These are phyloP conservation scores for Elongisporangium senticosum DNA, from an alignment of 352 stramenopile species.

Conservation along the genomic window DNA sequence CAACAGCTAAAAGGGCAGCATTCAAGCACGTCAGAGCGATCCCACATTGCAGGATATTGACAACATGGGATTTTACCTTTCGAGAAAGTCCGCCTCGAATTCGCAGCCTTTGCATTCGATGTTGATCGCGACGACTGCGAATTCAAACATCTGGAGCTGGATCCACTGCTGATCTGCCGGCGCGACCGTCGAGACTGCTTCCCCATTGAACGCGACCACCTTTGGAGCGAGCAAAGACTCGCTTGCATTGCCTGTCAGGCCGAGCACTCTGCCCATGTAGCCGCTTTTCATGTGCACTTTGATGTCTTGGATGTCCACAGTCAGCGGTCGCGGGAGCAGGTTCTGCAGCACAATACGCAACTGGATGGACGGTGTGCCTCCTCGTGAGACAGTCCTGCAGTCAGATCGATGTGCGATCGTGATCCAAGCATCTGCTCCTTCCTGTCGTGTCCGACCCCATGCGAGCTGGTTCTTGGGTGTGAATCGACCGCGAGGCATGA, in stretches of 20 bases:
- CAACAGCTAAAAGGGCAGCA: conserved; percentile 20
- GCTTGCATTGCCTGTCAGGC: conserved; percentile 10
- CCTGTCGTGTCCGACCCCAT: conserved; percentile 57
- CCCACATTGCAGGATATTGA: not conserved
- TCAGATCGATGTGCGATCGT: conserved; percentile 66
- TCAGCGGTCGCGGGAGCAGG: conserved; percentile 40
- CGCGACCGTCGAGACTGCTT: conserved; percentile 19
- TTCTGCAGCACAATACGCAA: conserved; percentile 71
- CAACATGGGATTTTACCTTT: conserved; percentile 25
- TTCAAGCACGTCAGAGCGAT: conserved; percentile 1
- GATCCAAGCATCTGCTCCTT: conserved; percentile 69
- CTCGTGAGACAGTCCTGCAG: conserved; percentile 36
- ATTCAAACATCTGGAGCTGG: conserved; percentile 61
- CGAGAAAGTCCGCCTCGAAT: conserved; percentile 74
- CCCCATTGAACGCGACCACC: conserved; percentile 53
- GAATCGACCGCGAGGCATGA: conserved; percentile 57
- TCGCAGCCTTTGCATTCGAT: conserved; percentile 62
- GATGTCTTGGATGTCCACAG: conserved; percentile 53
- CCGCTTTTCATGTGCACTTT: conserved; percentile 70
- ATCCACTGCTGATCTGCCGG: conserved; percentile 8
- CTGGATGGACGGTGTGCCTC: conserved; percentile 41
- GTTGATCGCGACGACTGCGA: conserved; percentile 52
- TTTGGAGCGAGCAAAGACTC: conserved; percentile 28
- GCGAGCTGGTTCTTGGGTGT: conserved; percentile 64
- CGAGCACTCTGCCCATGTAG: conserved; percentile 36